phyloP scores from a whole-genome alignment of 495 filamentous ascomycete genomes.

The Glonium stellatum region DNA sequence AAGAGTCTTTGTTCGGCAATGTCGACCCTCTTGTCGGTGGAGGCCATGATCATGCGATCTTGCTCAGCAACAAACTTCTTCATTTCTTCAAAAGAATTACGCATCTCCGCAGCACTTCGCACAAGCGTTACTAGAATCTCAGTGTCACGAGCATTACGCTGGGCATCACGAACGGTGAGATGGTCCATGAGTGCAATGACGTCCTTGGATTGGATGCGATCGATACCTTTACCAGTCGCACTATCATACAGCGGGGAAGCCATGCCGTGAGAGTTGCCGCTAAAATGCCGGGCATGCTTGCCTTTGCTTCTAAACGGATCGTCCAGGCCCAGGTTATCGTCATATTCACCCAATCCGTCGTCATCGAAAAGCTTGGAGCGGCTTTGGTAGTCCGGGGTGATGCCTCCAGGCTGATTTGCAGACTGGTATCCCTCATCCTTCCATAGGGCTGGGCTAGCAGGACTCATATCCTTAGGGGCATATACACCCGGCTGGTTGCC shows the following conservation, averaged over 20 bases:
- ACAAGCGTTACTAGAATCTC: conserved; percentile 95
- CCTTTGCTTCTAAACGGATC: conserved; percentile 16
- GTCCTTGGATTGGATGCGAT: conserved; percentile 92
- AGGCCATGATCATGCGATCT: conserved; percentile 73
- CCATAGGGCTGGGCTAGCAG: conserved; percentile 41
- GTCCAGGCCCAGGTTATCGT: conserved; percentile 29
- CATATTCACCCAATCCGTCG: conserved; percentile 45
- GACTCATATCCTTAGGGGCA: conserved; percentile 22
- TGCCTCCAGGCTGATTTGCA: conserved; percentile 51
- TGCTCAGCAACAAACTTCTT: conserved; percentile 84
- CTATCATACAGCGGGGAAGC: conserved; percentile 85
- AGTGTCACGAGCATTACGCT: conserved; percentile 92
- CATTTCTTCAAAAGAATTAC: conserved; percentile 93
- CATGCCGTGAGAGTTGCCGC: conserved; percentile 86
- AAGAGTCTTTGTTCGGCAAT: conserved; percentile 72
- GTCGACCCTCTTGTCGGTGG: conserved; percentile 80
- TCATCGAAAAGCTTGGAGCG: conserved; percentile 53
- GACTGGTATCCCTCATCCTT: conserved; percentile 92
- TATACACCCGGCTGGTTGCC: conserved; percentile 18
- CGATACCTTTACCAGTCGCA: conserved; percentile 79
- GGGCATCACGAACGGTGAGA: conserved; percentile 93
- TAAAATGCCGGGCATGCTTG: conserved; percentile 62
- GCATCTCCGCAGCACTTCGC: conserved; percentile 91
- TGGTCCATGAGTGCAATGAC: conserved; percentile 98
- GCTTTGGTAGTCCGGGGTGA: conserved; percentile 37